Base-by-base conservation (phyloP, 1,284 basidiomycete genomes). In the Retiboletus flavoniger region DNA sequence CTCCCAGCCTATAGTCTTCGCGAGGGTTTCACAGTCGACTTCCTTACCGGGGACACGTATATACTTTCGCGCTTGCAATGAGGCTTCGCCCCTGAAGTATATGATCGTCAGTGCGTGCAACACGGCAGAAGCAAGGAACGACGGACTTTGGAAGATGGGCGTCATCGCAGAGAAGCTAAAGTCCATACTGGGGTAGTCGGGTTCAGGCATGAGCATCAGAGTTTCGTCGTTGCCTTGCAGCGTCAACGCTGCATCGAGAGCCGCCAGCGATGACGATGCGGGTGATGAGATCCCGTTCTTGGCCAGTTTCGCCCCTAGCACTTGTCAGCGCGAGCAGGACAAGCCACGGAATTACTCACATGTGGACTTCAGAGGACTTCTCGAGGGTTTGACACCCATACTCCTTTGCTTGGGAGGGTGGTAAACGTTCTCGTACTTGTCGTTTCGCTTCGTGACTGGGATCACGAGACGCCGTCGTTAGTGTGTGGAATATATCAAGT, bases 1-100 rank as follows among this genome's bases (percentile, higher is more conserved):
- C 39, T 28, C 13, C 16, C 35, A 26, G 26, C 35, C 53, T 67
- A 68, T 38, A 67, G 45, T 38, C 66, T 55, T 46, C 57, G 54
- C 40, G 60, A 58, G 35, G 56, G 64, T 41, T 63, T 66, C 32
- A 48, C 36, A 24, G 5, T 43, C 39, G 31, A 31, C 6, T 29
- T 47, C 44, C 24, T 54, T 21, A 35, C 16, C 3, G 62, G 63
- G 11, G 63, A 56, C 39, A 52, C 46, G 9, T 50, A 63, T 17
- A 59, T 32, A 14, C 59, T 61, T n/a, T 44, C 29, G 16, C 54
- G 47, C 45, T 63, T 36, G 26, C 2, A 42, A 21, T n/a, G 42
- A 0, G 34, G 43, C 26, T 24, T 51, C 17, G 51, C 35, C 34
- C 3, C 60, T 64, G 38, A 35, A 32, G 39, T 19, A 28, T 19